A percentile compares a stretch with the other conserved stretches of the same genome.
Evolutionary conservation across 108 stramenopile genomes (phyloP).

Genomic region (Nitzschia sp.): DNA sequence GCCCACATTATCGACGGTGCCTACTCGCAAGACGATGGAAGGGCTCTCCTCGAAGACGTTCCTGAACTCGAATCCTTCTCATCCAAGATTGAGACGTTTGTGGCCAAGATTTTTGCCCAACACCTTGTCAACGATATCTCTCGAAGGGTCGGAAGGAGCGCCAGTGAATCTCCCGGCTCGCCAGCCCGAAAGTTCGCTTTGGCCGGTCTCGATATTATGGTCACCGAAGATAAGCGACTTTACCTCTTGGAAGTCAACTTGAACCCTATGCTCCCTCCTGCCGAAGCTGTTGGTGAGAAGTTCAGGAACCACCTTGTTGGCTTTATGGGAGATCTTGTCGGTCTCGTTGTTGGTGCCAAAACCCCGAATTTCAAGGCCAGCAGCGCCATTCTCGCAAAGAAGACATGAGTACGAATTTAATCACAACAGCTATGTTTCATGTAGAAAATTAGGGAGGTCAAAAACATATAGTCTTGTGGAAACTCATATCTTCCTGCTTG

Average conservation of each 20-base stretch:
- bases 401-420: neutral
- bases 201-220: slow-evolving; percentile 57
- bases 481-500: too few species aligned
- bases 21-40: slow-evolving; percentile 14
- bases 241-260: slow-evolving; percentile 53
- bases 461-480: too few species aligned
- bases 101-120: slow-evolving; percentile 41
- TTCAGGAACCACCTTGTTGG: slow-evolving; percentile 47
- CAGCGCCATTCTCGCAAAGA: slow-evolving; percentile 22
- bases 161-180: neutral
- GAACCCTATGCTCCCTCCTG: slow-evolving; percentile 44
- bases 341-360: slow-evolving; percentile 26
- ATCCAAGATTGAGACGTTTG: slow-evolving; percentile 37
- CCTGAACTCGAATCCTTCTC: slow-evolving; percentile 37
- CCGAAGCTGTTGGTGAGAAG: slow-evolving; percentile 12
- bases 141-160: slow-evolving; percentile 32
- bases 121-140: slow-evolving; percentile 44
- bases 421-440: too few species aligned
- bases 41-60: slow-evolving; percentile 35
- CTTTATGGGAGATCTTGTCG: slow-evolving; percentile 42
- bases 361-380: slow-evolving; percentile 29
- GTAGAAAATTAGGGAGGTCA: too few species aligned
- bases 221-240: slow-evolving; percentile 41
- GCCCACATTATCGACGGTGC: slow-evolving; percentile 51
- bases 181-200: slow-evolving; percentile 39